Conservation (phyloP, 2,329 filamentous ascomycete species). For the Cytospora chrysosperma region DNA sequence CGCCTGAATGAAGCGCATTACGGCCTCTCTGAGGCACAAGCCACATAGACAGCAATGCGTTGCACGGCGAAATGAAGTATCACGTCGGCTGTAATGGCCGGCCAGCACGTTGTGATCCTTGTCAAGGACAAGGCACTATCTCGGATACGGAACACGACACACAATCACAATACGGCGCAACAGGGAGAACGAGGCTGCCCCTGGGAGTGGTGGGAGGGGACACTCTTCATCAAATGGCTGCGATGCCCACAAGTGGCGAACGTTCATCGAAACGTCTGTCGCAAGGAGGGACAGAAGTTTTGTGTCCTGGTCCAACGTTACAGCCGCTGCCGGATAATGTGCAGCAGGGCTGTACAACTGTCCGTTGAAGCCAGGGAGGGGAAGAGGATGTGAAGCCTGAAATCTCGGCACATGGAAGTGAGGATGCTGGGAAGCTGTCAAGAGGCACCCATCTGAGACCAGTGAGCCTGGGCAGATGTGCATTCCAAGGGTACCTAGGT, state of each 20-base stretch:
- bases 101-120: neutral
- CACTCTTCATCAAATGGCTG: neutral
- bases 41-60: neutral
- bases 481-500: too few relatives aligned
- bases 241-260: neutral
- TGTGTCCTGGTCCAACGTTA: conserved; percentile 7
- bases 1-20: conserved; percentile 33
- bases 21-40: neutral
- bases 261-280: neutral
- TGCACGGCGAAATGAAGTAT: too few relatives aligned
- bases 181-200: neutral
- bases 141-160: neutral
- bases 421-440: neutral
- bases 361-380: neutral
- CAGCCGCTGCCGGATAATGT: neutral
- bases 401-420: conserved; percentile 4
- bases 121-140: neutral
- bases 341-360: neutral
- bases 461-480: too few relatives aligned
- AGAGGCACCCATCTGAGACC: neutral
- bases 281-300: neutral
- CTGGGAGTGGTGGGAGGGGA: neutral
- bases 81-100: neutral
- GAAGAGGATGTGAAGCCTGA: neutral
- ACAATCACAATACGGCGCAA: neutral